phyloP scores from a whole-genome alignment of 2,329 filamentous ascomycete species.

The Fusarium fracticaudum region DNA sequence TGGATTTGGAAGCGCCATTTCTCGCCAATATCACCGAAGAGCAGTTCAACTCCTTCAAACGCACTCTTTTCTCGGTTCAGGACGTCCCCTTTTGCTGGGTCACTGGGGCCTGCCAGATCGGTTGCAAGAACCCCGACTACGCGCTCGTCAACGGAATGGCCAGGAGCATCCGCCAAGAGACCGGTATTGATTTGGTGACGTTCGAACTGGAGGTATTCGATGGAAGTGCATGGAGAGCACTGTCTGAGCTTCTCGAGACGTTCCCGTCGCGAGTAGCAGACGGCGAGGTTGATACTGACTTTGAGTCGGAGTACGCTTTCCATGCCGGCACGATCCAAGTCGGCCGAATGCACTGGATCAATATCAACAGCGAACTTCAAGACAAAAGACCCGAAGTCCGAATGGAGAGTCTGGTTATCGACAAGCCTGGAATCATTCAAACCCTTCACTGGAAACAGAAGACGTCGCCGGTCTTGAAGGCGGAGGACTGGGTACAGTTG shows the following conservation, averaged over 20 bases:
- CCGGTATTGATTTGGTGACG: conserved; percentile 2
- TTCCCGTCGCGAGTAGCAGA: not conserved
- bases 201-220: not conserved
- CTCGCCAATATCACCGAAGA: conserved; percentile 1
- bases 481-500: conserved; percentile 4
- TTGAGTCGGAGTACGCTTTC: conserved; percentile 3
- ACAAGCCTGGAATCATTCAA: conserved; percentile 5
- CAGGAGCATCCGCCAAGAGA: conserved; percentile 6
- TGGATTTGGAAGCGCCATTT: conserved; percentile 6
- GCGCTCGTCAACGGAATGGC: conserved; percentile 4
- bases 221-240: not conserved
- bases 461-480: not conserved
- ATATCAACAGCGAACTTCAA: not conserved
- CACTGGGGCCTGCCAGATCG: not conserved
- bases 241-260: not conserved
- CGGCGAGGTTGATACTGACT: conserved; percentile 1
- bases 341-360: conserved; percentile 4
- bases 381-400: not conserved
- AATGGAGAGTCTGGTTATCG: not conserved
- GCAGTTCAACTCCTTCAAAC: not conserved
- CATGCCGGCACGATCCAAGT: conserved; percentile 5
- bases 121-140: conserved; percentile 7
- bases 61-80: not conserved
- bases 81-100: conserved; percentile 4
- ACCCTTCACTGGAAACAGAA: conserved; percentile 7